A percentile compares a stretch with the other conserved stretches of the same genome.
phyloP scores from a whole-genome alignment of 139 green algal species.

The Picocystis salinarum region DNA sequence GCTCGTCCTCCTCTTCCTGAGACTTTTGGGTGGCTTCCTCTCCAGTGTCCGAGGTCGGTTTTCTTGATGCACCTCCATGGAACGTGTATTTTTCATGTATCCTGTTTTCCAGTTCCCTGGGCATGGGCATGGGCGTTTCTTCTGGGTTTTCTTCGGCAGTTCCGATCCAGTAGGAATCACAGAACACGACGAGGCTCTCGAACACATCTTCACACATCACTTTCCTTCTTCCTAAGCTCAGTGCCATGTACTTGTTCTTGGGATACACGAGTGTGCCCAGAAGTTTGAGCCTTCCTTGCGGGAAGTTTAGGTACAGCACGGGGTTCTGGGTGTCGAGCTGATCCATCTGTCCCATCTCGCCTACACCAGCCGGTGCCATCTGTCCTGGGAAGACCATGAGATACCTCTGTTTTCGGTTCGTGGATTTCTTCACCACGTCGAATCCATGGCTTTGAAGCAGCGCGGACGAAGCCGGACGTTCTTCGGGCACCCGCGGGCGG shows the following conservation, averaged over 20 bases:
- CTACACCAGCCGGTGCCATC: slow-evolving; percentile 3
- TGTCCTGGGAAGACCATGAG: slow-evolving; percentile 13
- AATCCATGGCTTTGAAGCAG: too few species aligned
- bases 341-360: slow-evolving; percentile 28
- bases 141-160: slow-evolving; percentile 54
- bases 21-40: too few species aligned
- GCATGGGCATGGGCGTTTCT: slow-evolving; percentile 50
- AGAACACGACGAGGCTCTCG: slow-evolving; percentile 71
- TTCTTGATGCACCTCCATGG: too few species aligned
- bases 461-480: too few species aligned
- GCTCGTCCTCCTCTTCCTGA: too few species aligned
- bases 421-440: slow-evolving; percentile 70
- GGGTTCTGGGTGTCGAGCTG: slow-evolving; percentile 60
- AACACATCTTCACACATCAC: slow-evolving; percentile 67
- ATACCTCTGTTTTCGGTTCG: slow-evolving; percentile 39
- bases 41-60: too few species aligned
- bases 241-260: slow-evolving; percentile 52
- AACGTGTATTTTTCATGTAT: too few species aligned
- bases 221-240: slow-evolving; percentile 27
- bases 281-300: slow-evolving; percentile 50
- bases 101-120: slow-evolving; percentile 28
- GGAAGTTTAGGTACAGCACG: slow-evolving; percentile 73
- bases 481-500: too few species aligned
- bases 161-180: slow-evolving; percentile 52
- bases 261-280: slow-evolving; percentile 54